phyloP scores from a whole-genome alignment of 768 basidiomycete genomes.

The Lactarius pseudohatsudake region DNA sequence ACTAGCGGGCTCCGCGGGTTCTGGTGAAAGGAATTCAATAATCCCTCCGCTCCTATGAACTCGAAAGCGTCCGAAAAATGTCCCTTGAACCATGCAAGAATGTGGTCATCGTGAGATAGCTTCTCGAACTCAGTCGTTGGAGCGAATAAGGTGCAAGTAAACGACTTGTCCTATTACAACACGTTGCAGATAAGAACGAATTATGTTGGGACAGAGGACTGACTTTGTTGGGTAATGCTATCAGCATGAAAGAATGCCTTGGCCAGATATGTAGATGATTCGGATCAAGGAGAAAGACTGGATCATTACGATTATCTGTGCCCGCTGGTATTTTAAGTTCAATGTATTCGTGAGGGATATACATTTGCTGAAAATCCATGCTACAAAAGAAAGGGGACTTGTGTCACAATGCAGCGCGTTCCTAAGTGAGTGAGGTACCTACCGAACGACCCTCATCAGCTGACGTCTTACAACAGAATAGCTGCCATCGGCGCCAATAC shows the following conservation, averaged over 20 bases:
- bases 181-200: slow-evolving; percentile 25
- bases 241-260: slow-evolving; percentile 98
- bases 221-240: slow-evolving; percentile 97
- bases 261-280: slow-evolving; percentile 99
- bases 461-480: slow-evolving; percentile 89
- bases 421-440: slow-evolving; percentile 39
- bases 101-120: slow-evolving; percentile 55
- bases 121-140: slow-evolving; percentile 75
- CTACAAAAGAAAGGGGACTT: slow-evolving; percentile 41
- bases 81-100: slow-evolving; percentile 72
- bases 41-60: slow-evolving; percentile 76
- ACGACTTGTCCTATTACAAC: slow-evolving; percentile 72
- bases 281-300: slow-evolving; percentile 83
- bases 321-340: slow-evolving; percentile 95
- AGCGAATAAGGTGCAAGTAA: slow-evolving; percentile 96
- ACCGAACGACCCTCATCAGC: slow-evolving; percentile 95
- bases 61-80: slow-evolving; percentile 88
- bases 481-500: slow-evolving; percentile 92
- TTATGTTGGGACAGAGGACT: slow-evolving; percentile 36
- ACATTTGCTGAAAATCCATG: slow-evolving; percentile 94
- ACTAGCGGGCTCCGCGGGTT: slow-evolving; percentile 91
- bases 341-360: slow-evolving; percentile 94
- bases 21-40: slow-evolving; percentile 73
- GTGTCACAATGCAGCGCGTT: slow-evolving; percentile 31
- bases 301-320: slow-evolving; percentile 54